phyloP scores from a whole-genome alignment of 805 yeast species.

The Geotrichum ghanense region DNA sequence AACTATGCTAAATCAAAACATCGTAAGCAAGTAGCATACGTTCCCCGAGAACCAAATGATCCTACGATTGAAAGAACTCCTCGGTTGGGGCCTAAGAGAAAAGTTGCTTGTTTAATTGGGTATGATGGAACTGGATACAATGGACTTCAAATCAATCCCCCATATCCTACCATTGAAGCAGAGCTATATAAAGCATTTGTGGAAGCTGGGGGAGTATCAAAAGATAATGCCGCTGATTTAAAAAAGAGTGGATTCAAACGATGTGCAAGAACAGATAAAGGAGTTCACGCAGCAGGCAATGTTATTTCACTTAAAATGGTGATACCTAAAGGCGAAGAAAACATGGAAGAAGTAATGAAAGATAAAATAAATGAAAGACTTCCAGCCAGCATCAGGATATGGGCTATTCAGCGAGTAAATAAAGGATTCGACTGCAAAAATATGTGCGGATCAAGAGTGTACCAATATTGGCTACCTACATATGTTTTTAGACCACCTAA shows the following conservation, averaged over 20 bases:
- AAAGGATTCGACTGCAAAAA: conserved; percentile 90
- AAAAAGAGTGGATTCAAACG: conserved; percentile 69
- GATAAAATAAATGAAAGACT: conserved; percentile 48
- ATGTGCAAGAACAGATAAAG: conserved; percentile 74
- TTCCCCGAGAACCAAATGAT: not conserved
- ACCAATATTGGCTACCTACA: conserved; percentile 89
- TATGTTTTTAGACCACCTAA: conserved; percentile 83
- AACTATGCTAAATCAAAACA: no score
- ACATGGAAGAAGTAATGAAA: conserved; percentile 29
- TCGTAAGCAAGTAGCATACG: no score
- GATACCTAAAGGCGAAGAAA: conserved; percentile 56
- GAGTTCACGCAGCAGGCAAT: conserved; percentile 96
- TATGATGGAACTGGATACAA: conserved; percentile 95
- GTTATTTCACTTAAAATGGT: conserved; percentile 76
- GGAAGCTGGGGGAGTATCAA: conserved; percentile 77
- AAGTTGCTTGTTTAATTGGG: conserved; percentile 84
- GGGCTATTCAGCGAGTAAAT: conserved; percentile 87
- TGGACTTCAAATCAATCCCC: conserved; percentile 92
- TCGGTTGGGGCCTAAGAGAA: conserved; percentile 46
- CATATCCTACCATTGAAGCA: conserved; percentile 79
- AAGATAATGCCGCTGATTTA: conserved; percentile 76
- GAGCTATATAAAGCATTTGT: conserved; percentile 76
- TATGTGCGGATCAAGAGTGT: conserved; percentile 87
- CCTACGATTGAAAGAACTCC: not conserved
- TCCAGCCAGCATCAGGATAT: conserved; percentile 80